Base-by-base conservation (phyloP, 1,284 basidiomycete genomes). In the Porogramme epimiltina region DNA sequence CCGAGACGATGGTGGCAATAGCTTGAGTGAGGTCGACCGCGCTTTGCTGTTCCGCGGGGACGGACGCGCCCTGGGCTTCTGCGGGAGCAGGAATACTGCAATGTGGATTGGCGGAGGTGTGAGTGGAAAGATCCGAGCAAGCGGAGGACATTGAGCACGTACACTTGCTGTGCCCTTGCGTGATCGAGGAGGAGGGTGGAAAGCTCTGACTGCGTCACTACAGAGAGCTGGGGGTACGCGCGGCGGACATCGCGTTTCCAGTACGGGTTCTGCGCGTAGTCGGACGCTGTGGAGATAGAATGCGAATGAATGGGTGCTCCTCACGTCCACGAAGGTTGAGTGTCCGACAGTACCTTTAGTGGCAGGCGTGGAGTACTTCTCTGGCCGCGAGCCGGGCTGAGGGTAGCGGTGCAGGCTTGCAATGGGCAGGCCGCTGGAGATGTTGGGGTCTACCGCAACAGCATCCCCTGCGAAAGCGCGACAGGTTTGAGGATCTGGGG, bases 241-340 rank as follows among this genome's bases (percentile, higher is more conserved):
- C 95, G 85, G 54, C 95, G 87, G 64, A 95, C 90, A 73, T 98
- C 95, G 56, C 95, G 91, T 73, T 95, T 93, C 86, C 87, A 93
- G 81, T 98, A 98, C 58, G 88, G 89, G 70, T 92, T 92, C 73
- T 90, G 78, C 20, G 90, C 89, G 42, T 81, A 81, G 70, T 92
- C 90, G 44, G 89, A 91, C 19, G 90, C 89, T 92, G 59, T 13
- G 54, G 60, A 19, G 50, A 60, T 50, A 37, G 48, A 42, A 28
- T 50, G 40, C 16, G 54, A 54, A 50, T 54, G 34, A 18, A 37
- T 37, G 34, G 9, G 41, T 25, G 8, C 31, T 45, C 34, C 42
- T 42, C 37, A 42, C 38, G 23, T 19, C 45, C 18, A 42, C 45
- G 8, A 39, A 39, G 55, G 58, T 46, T 15, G 60, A 44, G 63